Evolutionary conservation across 78 protist genomes (phyloP).

Genomic region (Dictyostelium firmibasis): DNA sequence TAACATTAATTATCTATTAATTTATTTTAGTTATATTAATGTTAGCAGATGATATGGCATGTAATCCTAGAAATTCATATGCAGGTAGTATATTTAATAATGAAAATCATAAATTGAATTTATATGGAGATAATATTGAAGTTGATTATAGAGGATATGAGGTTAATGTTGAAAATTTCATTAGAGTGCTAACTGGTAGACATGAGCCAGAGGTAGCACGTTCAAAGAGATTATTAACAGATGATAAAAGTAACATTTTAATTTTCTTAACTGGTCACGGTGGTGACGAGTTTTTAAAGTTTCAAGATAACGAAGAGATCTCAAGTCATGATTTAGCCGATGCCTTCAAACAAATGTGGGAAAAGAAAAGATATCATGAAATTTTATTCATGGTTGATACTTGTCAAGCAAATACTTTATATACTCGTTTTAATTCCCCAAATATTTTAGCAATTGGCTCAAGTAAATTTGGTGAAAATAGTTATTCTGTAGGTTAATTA

Average conservation of each 20-base stretch:
- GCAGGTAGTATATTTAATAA: slow-evolving; percentile 92
- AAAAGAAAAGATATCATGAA: slow-evolving; percentile 86
- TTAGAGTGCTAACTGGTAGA: slow-evolving; percentile 92
- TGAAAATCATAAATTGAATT: slow-evolving; percentile 74
- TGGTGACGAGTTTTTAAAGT: slow-evolving; percentile 97
- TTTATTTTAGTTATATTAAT: slow-evolving; percentile 87
- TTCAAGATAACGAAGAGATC: slow-evolving; percentile 97
- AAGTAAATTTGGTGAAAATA: slow-evolving; percentile 80
- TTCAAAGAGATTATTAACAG: slow-evolving; percentile 88
- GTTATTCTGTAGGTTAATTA: slow-evolving; percentile 79
- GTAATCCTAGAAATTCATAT: slow-evolving; percentile 94
- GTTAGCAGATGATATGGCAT: slow-evolving; percentile 97
- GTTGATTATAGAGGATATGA: slow-evolving; percentile 96
- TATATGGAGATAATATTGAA: slow-evolving; percentile 93
- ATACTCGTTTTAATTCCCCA: slow-evolving; percentile 66
- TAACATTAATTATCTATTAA: too few species aligned
- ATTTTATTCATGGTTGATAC: slow-evolving; percentile 95
- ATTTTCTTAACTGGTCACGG: slow-evolving; percentile 97
- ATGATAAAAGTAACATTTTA: slow-evolving; percentile 89
- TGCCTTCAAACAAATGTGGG: slow-evolving; percentile 92
- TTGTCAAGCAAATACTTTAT: slow-evolving; percentile 95
- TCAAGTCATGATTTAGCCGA: slow-evolving; percentile 91
- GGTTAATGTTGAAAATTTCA: slow-evolving; percentile 95
- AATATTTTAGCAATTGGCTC: slow-evolving; percentile 87
- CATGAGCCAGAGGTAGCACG: slow-evolving; percentile 89